Conservation (phyloP, 495 filamentous ascomycete species). For the Hypoxylon fuscum region DNA sequence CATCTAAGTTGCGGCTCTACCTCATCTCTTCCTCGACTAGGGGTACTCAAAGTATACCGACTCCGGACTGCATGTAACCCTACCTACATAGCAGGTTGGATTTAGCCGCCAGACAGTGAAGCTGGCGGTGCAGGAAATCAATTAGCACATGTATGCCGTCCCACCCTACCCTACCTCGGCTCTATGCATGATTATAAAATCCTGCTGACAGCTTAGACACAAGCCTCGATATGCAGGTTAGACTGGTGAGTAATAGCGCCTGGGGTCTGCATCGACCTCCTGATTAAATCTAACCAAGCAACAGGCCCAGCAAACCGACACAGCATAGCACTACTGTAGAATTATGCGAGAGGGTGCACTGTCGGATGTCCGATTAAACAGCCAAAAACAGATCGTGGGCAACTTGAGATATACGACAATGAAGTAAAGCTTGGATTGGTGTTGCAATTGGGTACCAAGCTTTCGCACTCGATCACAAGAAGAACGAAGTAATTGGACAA, state of each 20-base stretch:
- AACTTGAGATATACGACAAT: neutral
- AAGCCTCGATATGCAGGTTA: neutral
- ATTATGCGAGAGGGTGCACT: too few relatives aligned
- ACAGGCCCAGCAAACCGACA: too few relatives aligned
- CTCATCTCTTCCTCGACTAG: neutral
- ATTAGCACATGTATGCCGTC: too few relatives aligned
- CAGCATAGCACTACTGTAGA: too few relatives aligned
- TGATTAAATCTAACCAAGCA: neutral
- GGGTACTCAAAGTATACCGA: neutral
- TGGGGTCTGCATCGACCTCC: too few relatives aligned
- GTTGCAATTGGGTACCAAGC: neutral
- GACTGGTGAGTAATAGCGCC: neutral
- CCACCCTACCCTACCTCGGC: too few relatives aligned
- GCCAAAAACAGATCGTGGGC: too few relatives aligned
- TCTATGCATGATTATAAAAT: neutral
- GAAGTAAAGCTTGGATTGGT: neutral
- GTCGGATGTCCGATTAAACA: too few relatives aligned
- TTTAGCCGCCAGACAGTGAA: neutral
- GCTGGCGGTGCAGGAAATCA: neutral
- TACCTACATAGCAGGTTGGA: neutral
- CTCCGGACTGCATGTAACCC: neutral
- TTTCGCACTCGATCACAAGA: neutral
- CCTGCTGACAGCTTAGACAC: neutral
- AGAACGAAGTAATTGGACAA: neutral
- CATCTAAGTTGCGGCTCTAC: neutral